Percentiles rank a stretch among this genome's conserved stretches.
phyloP scores from a whole-genome alignment of 768 basidiomycete genomes.

The Pulveroboletus sp. region DNA sequence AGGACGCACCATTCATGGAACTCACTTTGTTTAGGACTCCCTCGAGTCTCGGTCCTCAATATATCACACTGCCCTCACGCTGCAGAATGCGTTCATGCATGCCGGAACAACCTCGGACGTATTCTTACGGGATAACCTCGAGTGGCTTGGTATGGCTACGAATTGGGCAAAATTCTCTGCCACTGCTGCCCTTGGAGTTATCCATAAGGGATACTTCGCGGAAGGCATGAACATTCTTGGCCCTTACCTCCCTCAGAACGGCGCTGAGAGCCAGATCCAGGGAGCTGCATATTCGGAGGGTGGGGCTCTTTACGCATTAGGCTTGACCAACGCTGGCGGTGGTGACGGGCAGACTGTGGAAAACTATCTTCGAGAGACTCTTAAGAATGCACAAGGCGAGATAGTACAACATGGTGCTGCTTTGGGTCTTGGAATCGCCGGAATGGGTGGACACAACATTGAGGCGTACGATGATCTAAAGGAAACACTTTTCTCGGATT shows the following conservation, averaged over 20 bases:
- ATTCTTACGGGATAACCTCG: conserved; percentile 92
- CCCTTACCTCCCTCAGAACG: conserved; percentile 84
- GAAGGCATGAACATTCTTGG: conserved; percentile 89
- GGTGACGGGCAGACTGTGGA: conserved; percentile 66
- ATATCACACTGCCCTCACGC: conserved; percentile 93
- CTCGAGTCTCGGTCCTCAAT: conserved; percentile 93
- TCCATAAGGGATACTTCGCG: conserved; percentile 94
- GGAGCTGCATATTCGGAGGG: conserved; percentile 91
- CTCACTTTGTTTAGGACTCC: conserved; percentile 54
- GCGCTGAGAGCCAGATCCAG: conserved; percentile 68
- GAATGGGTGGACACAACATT: conserved; percentile 85
- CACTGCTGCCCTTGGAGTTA: conserved; percentile 93
- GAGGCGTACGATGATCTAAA: conserved; percentile 93
- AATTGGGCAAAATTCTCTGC: conserved; percentile 99
- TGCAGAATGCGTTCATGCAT: conserved; percentile 97
- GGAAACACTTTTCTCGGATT: conserved; percentile 85
- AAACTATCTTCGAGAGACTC: conserved; percentile 71
- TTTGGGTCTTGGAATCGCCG: conserved; percentile 92
- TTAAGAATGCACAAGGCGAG: conserved; percentile 73
- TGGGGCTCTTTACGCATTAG: conserved; percentile 92
- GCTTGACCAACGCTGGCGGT: conserved; percentile 90
- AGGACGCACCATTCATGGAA: neutral
- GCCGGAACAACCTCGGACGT: conserved; percentile 95
- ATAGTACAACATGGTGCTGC: conserved; percentile 97
- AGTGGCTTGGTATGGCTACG: conserved; percentile 91